Evolutionary conservation across 768 basidiomycete species (phyloP), one percentile per base, ranked within the genome.

Genomic region (Termitomyces sp.): DNA sequence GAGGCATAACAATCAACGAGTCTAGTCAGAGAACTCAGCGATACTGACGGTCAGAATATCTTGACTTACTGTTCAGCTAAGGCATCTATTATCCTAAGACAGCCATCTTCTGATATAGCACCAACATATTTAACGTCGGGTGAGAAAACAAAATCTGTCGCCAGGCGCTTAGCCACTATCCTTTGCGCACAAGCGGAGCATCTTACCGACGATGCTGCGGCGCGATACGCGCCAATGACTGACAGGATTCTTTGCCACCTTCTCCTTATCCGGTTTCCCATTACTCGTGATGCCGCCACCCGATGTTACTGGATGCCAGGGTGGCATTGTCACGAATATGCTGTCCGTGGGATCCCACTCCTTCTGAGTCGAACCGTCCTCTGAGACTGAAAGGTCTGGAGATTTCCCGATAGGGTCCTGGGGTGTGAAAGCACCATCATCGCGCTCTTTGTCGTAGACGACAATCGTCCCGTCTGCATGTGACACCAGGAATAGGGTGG

Each of bases 1-100:
- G 94, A 94, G 1, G 92, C 88, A 69, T 92, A 98, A 63, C 91
- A 92, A 71, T 98, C 94, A 20, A 94, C 84, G n/a, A 98, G 81
- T 67, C 96, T 96, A 62, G 16, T 8, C 12, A 49, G 11, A 40
- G 18, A 22, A 46, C 13, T 55, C 24, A 48, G 48, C 52, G 52
- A 38, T 9, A 22, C 35, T 56, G 36, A 46, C 61, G 18, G 51
- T 32, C 48, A 32, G 28, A 62, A 58, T 15, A 24, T 28, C 16
- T 28, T 13, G 33, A 74, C 88, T 67, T 66, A 95, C 94, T 90
- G 87, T 73, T 96, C 92, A 38, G 88, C 88, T 53, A 91, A 76
- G 1, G 92, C 88, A 69, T 98, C 96, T 36, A 98, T 90, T 13
- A 99, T 87, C 66, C 96, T 78, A 63, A 98, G 73, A 71, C 89